Conservation (phyloP, 208 protist genomes). For the Crithidia sp. region DNA sequence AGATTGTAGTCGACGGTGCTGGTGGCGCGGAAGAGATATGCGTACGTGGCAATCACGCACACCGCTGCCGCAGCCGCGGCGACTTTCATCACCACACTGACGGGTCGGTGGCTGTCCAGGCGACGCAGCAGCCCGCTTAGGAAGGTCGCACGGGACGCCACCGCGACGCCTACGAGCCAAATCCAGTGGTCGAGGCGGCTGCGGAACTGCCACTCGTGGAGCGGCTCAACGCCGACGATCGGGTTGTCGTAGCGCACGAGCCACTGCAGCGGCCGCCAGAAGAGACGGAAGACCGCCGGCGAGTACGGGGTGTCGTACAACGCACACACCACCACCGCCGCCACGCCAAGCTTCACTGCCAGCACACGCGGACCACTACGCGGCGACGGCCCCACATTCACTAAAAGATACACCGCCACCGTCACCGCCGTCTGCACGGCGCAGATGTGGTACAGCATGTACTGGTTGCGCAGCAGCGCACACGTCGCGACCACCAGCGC, state of each 20-base stretch:
- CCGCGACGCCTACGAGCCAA: conserved; percentile 79
- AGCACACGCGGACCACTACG: conserved; percentile 39
- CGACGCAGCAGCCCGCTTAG: conserved; percentile 33
- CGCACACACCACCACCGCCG: conserved; percentile 37
- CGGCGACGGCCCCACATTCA: conserved; percentile 31
- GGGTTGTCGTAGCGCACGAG: conserved; percentile 63
- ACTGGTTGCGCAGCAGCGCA: conserved; percentile 60
- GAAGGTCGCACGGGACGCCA: conserved; percentile 41
- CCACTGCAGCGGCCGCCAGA: conserved; percentile 50
- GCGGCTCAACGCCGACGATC: conserved; percentile 19
- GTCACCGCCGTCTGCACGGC: conserved; percentile 90
- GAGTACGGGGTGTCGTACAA: conserved; percentile 59
- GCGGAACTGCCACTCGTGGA: conserved; percentile 88
- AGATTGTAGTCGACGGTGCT: conserved; percentile 68
- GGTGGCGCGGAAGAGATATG: conserved; percentile 21
- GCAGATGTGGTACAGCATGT: conserved; percentile 94
- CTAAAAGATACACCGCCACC: conserved; percentile 56
- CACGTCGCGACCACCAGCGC: conserved; percentile 75
- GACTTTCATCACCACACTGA: conserved; percentile 27
- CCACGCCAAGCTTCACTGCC: conserved; percentile 37
- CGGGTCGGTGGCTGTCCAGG: conserved; percentile 32
- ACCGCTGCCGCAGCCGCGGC: conserved; percentile 17
- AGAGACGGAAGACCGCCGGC: conserved; percentile 34
- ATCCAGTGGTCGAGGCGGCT: conserved; percentile 80
- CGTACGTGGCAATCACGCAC: conserved; percentile 36